These are phyloP conservation scores for Triticum monococcum DNA, from an alignment of 176 grass and related monocot genomes.

Conservation along the genomic window DNA sequence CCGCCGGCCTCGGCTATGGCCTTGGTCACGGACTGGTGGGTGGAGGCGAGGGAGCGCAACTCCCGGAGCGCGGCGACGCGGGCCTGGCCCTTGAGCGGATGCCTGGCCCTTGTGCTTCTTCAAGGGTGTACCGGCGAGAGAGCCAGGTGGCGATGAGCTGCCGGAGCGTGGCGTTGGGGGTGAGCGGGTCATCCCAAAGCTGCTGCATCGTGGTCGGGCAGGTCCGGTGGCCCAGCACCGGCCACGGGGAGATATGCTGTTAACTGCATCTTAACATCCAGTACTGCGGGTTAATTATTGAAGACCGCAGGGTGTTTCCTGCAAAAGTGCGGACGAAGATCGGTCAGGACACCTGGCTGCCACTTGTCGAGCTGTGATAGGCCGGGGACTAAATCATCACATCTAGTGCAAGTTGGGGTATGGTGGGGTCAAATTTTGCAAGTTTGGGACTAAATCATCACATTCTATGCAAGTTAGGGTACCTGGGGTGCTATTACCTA, in stretches of 20 bases:
- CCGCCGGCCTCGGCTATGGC: constrained; percentile 59
- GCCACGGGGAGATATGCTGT: constrained; percentile 60
- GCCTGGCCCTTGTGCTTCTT: constrained; percentile 62
- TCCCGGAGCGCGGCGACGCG: constrained; percentile 71
- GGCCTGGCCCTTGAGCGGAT: constrained; percentile 77
- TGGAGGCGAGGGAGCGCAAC: constrained; percentile 51
- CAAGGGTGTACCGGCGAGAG: constrained; percentile 72
- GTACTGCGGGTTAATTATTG: no score
- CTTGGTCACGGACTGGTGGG: constrained; percentile 72
- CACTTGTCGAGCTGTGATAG: no score
- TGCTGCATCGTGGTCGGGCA: constrained; percentile 99
- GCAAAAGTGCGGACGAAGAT: no score
- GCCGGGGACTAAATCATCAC: no score
- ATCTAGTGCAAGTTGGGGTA: no score
- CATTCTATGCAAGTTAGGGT: no score
- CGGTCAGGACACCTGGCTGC: no score
- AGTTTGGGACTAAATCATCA: no score
- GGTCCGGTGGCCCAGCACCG: constrained; percentile 79
- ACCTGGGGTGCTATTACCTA: no score
- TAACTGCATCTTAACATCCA: no score
- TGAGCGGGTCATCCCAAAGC: constrained; percentile 84
- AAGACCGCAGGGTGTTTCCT: no score
- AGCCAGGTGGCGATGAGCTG: constrained; percentile 95
- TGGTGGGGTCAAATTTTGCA: no score
- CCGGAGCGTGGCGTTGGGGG: constrained; percentile 84